Percentiles rank a stretch among this genome's conserved stretches.
Conservation (phyloP, 2,329 filamentous ascomycete genomes). For the Beauveria asiatica region DNA sequence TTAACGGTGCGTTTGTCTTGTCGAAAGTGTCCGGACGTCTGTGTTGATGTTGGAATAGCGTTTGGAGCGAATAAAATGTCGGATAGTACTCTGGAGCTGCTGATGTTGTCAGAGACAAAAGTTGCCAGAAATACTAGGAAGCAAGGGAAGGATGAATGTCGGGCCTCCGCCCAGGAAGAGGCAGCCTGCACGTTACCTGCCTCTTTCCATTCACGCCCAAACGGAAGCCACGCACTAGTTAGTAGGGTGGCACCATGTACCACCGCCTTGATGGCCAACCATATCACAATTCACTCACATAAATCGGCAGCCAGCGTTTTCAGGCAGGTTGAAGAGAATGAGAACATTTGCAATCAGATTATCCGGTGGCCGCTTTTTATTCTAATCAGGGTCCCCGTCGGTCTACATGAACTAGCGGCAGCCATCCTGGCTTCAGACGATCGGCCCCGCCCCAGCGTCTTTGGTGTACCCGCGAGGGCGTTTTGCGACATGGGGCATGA, state of each 20-base stretch:
- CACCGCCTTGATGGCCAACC: background rate
- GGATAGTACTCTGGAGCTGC: slow-evolving; percentile 4
- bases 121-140: background rate
- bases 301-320: background rate
- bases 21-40: background rate
- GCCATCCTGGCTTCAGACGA: background rate
- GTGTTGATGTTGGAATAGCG: slow-evolving; percentile 14
- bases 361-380: background rate
- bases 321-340: background rate
- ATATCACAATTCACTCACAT: slow-evolving; percentile 1
- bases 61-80: slow-evolving; percentile 4
- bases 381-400: background rate
- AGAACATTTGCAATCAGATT: background rate
- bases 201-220: background rate
- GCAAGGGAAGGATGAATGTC: background rate
- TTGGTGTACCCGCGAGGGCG: slow-evolving; percentile 1
- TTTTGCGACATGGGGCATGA: background rate
- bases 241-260: background rate
- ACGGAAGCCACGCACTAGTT: background rate
- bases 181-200: slow-evolving; percentile 6
- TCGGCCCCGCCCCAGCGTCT: background rate
- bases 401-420: slow-evolving; percentile 2
- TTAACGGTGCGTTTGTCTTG: slow-evolving; percentile 17
- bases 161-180: slow-evolving; percentile 4
- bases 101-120: slow-evolving; percentile 4